Evolutionary conservation across 257 asterid species (phyloP).

Genomic region (Scutellaria barbata): DNA sequence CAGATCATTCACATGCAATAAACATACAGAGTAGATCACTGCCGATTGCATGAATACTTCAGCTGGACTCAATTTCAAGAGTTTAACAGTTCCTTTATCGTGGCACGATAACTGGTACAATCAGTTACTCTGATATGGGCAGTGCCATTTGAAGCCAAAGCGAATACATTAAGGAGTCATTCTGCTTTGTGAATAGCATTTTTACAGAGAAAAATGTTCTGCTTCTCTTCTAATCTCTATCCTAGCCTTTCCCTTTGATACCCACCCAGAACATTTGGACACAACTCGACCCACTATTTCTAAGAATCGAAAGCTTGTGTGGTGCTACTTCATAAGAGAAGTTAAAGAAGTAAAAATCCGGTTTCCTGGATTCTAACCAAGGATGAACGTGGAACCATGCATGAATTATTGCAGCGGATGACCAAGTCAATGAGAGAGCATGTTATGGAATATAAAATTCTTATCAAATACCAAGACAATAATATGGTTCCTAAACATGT

Average conservation of each 20-base stretch:
- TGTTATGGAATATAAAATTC: background rate
- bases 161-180: background rate
- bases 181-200: background rate
- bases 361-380: conserved; percentile 18
- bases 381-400: conserved; percentile 11
- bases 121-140: background rate
- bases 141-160: conserved; percentile 1
- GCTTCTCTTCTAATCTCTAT: conserved; percentile 1
- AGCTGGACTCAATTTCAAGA: background rate
- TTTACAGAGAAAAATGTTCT: conserved; percentile 12
- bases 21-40: background rate
- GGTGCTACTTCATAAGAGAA: conserved; percentile 2
- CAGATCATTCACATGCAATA: conserved; percentile 14
- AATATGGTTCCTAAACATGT: background rate
- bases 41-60: background rate
- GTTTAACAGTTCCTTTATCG: background rate
- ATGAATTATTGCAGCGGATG: conserved; percentile 16
- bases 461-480: background rate
- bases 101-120: too few relatives aligned
- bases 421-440: background rate
- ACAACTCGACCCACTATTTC: conserved; percentile 2
- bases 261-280: background rate
- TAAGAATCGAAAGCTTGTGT: background rate
- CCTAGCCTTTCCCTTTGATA: background rate
- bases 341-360: background rate